phyloP scores from a whole-genome alignment of 2,329 filamentous ascomycete genomes.

The Botrytis fabae region DNA sequence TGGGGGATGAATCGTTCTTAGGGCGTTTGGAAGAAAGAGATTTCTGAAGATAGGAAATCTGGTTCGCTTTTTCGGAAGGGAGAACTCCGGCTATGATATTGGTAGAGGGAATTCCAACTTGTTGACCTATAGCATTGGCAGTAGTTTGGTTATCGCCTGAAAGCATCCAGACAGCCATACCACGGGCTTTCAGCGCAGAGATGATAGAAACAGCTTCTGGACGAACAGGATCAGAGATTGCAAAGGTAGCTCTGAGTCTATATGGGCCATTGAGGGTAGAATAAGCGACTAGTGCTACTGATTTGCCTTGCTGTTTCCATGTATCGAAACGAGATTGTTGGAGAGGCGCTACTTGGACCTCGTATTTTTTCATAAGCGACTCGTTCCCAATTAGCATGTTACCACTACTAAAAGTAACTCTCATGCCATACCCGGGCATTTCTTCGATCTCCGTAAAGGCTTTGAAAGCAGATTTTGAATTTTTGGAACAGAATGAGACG shows the following conservation, averaged over 20 bases:
- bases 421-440: slow-evolving; percentile 70
- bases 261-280: slow-evolving; percentile 40
- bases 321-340: slow-evolving; percentile 46
- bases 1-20: slow-evolving; percentile 29
- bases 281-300: slow-evolving; percentile 52
- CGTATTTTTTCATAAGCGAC: slow-evolving; percentile 58
- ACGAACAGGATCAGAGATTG: slow-evolving; percentile 79
- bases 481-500: slow-evolving; percentile 57
- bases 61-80: slow-evolving; percentile 76
- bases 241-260: slow-evolving; percentile 64
- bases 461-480: slow-evolving; percentile 28
- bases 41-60: slow-evolving; percentile 63
- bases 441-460: slow-evolving; percentile 57
- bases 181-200: slow-evolving; percentile 59
- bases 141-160: slow-evolving; percentile 90
- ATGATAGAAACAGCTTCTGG: slow-evolving; percentile 69
- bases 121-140: slow-evolving; percentile 72
- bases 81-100: slow-evolving; percentile 88
- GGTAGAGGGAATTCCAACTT: slow-evolving; percentile 68
- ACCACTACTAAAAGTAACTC: slow-evolving; percentile 51
- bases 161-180: slow-evolving; percentile 84
- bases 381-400: slow-evolving; percentile 74
- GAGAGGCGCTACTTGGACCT: slow-evolving; percentile 44
- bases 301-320: slow-evolving; percentile 66
- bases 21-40: slow-evolving; percentile 29